Percentiles rank a stretch among this genome's conserved stretches.
These are phyloP conservation scores for Cladophialophora bantiana DNA, from an alignment of 2,329 filamentous ascomycete genomes.

Conservation along the genomic window DNA sequence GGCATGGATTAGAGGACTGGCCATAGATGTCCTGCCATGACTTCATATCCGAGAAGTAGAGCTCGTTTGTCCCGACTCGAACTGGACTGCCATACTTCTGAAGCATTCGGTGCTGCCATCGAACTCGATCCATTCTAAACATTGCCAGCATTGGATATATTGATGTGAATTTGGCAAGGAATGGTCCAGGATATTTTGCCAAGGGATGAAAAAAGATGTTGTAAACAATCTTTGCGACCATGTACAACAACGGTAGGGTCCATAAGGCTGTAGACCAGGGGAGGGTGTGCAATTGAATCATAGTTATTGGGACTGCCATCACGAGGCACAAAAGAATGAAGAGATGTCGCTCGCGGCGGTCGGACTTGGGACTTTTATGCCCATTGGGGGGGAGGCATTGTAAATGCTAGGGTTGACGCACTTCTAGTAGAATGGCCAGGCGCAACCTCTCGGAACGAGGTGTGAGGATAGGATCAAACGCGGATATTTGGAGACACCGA, in stretches of 20 bases:
- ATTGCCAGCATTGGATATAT: slow-evolving; percentile 21
- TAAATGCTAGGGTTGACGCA: too few species aligned
- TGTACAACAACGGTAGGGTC: slow-evolving; percentile 15
- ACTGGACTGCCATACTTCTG: slow-evolving; percentile 45
- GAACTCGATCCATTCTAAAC: slow-evolving; percentile 8
- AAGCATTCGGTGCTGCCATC: slow-evolving; percentile 19
- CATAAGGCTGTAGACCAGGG: not conserved
- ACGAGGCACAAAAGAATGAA: too few species aligned
- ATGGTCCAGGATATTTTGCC: slow-evolving; percentile 69
- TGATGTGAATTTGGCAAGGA: slow-evolving; percentile 54
- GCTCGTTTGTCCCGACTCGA: slow-evolving; percentile 46
- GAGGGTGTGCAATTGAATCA: too few species aligned
- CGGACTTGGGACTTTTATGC: too few species aligned
- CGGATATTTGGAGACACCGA: too few species aligned
- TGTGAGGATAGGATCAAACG: too few species aligned
- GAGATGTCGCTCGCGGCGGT: too few species aligned
- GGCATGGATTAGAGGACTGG: slow-evolving; percentile 25
- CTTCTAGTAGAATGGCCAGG: too few species aligned
- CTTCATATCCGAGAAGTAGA: slow-evolving; percentile 45
- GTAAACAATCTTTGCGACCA: slow-evolving; percentile 22
- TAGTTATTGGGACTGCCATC: too few species aligned
- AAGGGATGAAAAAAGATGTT: slow-evolving; percentile 59
- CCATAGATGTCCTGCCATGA: slow-evolving; percentile 47
- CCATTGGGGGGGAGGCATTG: too few species aligned
- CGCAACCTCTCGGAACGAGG: too few species aligned